Conservation (phyloP, 495 filamentous ascomycete genomes). For the Aspergillus avenaceus region DNA sequence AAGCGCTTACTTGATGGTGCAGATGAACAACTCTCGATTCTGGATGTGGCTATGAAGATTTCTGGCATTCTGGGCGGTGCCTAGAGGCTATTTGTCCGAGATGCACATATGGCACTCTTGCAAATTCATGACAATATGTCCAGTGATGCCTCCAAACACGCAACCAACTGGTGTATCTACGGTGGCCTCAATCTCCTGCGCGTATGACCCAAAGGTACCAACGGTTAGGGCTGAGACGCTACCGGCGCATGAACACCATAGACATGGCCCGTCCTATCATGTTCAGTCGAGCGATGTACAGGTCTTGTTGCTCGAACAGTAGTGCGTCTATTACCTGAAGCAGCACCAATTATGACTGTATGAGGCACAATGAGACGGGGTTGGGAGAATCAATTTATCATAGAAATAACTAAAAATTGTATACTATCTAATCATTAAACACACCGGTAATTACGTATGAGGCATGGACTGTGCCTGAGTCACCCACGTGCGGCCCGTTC, state of each 20-base stretch:
- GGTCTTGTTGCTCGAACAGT: background rate
- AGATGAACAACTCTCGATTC: constrained; percentile 87
- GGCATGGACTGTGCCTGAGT: no score
- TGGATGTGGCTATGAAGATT: constrained; percentile 80
- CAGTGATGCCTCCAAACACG: background rate
- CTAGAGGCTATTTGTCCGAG: background rate
- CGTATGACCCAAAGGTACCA: background rate
- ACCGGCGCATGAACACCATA: background rate
- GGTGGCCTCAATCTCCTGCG: background rate
- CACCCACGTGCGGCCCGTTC: no score
- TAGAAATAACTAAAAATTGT: background rate
- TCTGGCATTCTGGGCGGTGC: constrained; percentile 62
- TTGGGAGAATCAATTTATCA: background rate
- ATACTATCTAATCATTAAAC: background rate
- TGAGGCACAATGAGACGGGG: constrained; percentile 11
- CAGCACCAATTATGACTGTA: constrained; percentile 15
- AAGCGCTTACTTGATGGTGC: constrained; percentile 96
- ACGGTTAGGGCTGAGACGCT: background rate
- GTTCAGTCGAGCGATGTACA: background rate
- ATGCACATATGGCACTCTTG: background rate
- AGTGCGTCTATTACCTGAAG: background rate
- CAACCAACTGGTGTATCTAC: background rate
- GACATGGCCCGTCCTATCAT: background rate
- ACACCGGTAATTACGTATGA: no score
- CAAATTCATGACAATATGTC: background rate